Conservation (phyloP, 495 filamentous ascomycete genomes). For the Penicillium salamii region DNA sequence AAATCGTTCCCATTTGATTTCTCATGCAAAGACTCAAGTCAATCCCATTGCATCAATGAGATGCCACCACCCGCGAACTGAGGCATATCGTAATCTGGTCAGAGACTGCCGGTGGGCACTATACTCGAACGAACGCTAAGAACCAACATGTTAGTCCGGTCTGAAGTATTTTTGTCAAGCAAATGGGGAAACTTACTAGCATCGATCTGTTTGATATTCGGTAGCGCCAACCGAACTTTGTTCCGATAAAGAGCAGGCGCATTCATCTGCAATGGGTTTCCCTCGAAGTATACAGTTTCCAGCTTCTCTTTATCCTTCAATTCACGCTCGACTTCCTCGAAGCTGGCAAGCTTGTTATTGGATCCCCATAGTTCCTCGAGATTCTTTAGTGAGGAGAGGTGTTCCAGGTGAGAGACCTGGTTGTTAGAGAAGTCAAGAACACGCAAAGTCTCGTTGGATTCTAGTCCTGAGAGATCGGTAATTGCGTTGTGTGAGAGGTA, state of each 20-base stretch:
- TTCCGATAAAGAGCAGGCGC: constrained; percentile 81
- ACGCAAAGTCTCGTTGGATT: constrained; percentile 64
- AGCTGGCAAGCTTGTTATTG: constrained; percentile 75
- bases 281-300: constrained; percentile 95
- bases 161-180: neutral
- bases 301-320: constrained; percentile 74
- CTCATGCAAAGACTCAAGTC: no score
- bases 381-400: constrained; percentile 62
- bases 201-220: constrained; percentile 89
- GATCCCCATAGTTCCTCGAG: constrained; percentile 95
- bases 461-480: constrained; percentile 71
- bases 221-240: constrained; percentile 84
- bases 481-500: constrained; percentile 99
- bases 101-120: no score
- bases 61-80: no score
- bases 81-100: no score
- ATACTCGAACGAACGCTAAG: neutral
- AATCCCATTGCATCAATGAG: no score
- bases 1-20: no score
- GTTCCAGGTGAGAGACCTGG: constrained; percentile 68
- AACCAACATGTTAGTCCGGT: neutral
- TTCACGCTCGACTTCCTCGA: constrained; percentile 80
- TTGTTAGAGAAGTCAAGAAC: constrained; percentile 92
- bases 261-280: constrained; percentile 81
- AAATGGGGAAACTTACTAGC: constrained; percentile 65